Evolutionary conservation across 805 yeast genomes (phyloP).

Genomic region (Alloascoidea africana): DNA sequence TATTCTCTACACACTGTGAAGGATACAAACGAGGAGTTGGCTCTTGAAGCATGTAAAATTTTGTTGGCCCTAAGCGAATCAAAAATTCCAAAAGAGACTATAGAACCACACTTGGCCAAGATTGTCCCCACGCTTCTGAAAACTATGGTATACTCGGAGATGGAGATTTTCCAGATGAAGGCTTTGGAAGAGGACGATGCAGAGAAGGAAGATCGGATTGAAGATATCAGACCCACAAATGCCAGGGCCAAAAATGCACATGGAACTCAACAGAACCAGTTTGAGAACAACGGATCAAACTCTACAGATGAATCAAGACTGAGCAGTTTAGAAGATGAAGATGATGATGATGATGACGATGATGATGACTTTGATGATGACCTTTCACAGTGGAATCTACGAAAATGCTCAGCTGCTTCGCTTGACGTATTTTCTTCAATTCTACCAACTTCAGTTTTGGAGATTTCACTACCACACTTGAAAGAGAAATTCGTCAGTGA

Average conservation of each 20-base stretch:
- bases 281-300: constrained; percentile 9
- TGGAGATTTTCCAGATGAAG: constrained; percentile 53
- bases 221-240: constrained; percentile 74
- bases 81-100: constrained; percentile 35
- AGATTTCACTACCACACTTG: constrained; percentile 56
- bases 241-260: constrained; percentile 44
- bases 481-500: constrained; percentile 52
- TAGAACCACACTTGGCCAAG: constrained; percentile 39
- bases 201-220: constrained; percentile 63
- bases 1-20: constrained; percentile 72
- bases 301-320: constrained; percentile 19
- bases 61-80: constrained; percentile 60
- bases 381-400: constrained; percentile 71
- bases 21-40: constrained; percentile 33
- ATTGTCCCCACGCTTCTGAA: constrained; percentile 67
- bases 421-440: constrained; percentile 64
- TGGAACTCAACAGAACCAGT: constrained; percentile 10
- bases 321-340: constrained; percentile 36
- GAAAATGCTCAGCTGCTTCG: constrained; percentile 92
- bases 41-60: constrained; percentile 89
- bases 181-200: constrained; percentile 65
- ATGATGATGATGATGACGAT: constrained; percentile 51
- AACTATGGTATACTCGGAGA: constrained; percentile 81
- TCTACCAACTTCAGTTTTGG: constrained; percentile 52
- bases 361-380: constrained; percentile 59